Percentiles rank a stretch among this genome's conserved stretches.
phyloP scores from a whole-genome alignment of 2,329 filamentous ascomycete genomes.

The Colletotrichum higginsianum region DNA sequence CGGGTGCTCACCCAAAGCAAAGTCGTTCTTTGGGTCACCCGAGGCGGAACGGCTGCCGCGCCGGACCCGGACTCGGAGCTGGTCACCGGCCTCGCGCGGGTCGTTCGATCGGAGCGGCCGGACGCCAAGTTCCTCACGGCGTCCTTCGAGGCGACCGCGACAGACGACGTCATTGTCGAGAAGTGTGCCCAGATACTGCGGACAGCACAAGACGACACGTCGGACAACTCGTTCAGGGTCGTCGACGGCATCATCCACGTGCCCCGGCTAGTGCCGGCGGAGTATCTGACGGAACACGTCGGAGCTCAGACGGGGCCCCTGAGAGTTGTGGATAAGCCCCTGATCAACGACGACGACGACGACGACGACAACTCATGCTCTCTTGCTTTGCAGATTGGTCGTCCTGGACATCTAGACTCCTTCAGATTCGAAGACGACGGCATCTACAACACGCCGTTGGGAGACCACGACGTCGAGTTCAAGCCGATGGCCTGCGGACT shows the following conservation, averaged over 20 bases:
- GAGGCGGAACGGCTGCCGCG: slow-evolving; percentile 19
- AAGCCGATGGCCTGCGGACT: slow-evolving; percentile 59
- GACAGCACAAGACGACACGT: background rate
- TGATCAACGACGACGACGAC: background rate
- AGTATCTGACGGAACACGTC: slow-evolving; percentile 34
- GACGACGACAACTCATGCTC: background rate
- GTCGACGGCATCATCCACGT: slow-evolving; percentile 7
- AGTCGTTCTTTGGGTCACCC: slow-evolving; percentile 35
- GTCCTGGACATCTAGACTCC: slow-evolving; percentile 46
- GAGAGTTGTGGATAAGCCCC: slow-evolving; percentile 14
- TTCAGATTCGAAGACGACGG: slow-evolving; percentile 48
- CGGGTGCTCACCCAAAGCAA: slow-evolving; percentile 44
- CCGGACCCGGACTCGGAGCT: slow-evolving; percentile 44
- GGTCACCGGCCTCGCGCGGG: slow-evolving; percentile 45
- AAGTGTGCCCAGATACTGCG: slow-evolving; percentile 15
- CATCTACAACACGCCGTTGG: slow-evolving; percentile 46
- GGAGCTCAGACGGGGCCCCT: slow-evolving; percentile 39
- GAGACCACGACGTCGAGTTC: slow-evolving; percentile 57
- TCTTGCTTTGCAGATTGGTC: slow-evolving; percentile 53
- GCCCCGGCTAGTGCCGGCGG: slow-evolving; percentile 27
- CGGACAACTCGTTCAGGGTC: slow-evolving; percentile 33
- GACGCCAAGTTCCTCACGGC: slow-evolving; percentile 43
- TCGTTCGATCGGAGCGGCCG: slow-evolving; percentile 43
- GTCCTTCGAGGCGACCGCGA: slow-evolving; percentile 41
- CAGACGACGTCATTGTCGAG: slow-evolving; percentile 22